Percentiles rank a stretch among this genome's conserved stretches.
phyloP scores from a whole-genome alignment of 192 early-diverging fungal species.

The Linnemannia zychae region DNA sequence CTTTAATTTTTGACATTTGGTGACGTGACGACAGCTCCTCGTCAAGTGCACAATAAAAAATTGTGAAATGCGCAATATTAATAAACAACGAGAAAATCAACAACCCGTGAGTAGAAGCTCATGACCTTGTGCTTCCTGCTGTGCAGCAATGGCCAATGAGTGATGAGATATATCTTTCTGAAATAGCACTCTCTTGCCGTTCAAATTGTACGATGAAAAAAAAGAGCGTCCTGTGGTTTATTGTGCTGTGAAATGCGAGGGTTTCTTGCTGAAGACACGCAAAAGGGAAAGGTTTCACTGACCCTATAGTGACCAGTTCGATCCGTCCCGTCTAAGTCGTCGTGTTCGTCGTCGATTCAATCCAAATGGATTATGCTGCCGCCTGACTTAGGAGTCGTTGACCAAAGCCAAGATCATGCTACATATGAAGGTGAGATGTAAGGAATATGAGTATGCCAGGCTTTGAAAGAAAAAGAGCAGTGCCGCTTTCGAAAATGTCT shows the following conservation, averaged over 20 bases:
- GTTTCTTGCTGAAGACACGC: not conserved
- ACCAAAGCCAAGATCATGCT: conserved; percentile 57
- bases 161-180: too few species aligned
- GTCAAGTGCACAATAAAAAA: too few species aligned
- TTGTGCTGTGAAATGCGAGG: not conserved
- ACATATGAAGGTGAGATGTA: conserved; percentile 8
- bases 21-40: too few species aligned
- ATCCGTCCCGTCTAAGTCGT: not conserved
- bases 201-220: not conserved
- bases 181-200: too few species aligned
- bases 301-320: not conserved
- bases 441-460: not conserved
- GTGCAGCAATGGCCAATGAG: too few species aligned
- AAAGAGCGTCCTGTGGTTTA: not conserved
- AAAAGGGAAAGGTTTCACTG: not conserved
- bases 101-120: too few species aligned
- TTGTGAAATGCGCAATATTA: too few species aligned
- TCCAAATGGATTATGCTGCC: not conserved
- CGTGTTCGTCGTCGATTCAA: not conserved
- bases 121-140: too few species aligned
- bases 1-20: too few species aligned
- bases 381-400: conserved; percentile 29
- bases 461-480: not conserved
- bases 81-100: too few species aligned
- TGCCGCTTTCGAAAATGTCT: not conserved